Conservation (phyloP, 257 asterid genomes). For the Scutellaria barbata region DNA sequence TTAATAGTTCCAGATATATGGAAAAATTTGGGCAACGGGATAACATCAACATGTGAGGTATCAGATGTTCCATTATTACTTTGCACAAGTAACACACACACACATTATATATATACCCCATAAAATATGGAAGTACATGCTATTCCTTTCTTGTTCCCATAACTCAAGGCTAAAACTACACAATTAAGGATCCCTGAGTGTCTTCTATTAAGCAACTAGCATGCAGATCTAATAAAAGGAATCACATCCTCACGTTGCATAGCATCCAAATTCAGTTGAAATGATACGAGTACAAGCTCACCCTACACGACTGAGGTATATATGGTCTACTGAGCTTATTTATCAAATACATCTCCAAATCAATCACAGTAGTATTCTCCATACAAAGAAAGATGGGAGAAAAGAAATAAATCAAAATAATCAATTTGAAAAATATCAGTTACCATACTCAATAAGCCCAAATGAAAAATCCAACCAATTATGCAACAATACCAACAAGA, state of each 20-base stretch:
- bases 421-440: conserved; percentile 1
- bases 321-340: conserved; percentile 6
- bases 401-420: not conserved
- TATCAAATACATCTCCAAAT: not conserved
- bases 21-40: no score
- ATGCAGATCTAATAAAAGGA: conserved; percentile 9
- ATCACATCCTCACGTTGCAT: not conserved
- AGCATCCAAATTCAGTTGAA: conserved; percentile 10
- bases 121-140: no score
- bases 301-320: conserved; percentile 6
- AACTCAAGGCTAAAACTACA: no score
- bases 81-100: no score
- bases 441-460: not conserved
- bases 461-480: not conserved
- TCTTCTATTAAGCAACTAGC: not conserved
- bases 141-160: no score
- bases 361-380: not conserved
- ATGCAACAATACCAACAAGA: not conserved
- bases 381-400: not conserved
- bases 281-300: not conserved
- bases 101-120: no score
- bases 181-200: no score
- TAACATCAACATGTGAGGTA: not conserved
- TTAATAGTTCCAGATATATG: no score
- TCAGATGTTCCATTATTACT: no score